These are phyloP conservation scores for Penicillium roqueforti DNA, from an alignment of 495 filamentous ascomycete species.

Conservation along the genomic window DNA sequence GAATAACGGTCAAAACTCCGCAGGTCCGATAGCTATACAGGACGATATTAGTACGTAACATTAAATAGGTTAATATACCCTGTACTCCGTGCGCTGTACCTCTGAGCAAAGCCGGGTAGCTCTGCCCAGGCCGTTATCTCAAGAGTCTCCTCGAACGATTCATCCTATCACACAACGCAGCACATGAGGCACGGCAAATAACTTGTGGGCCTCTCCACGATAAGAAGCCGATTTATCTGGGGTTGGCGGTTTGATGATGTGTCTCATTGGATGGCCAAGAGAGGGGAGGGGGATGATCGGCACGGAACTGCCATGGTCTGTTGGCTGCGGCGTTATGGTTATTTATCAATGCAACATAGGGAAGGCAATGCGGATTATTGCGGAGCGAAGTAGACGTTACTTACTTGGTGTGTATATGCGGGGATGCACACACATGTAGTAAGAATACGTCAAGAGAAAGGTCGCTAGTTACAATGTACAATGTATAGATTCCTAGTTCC, in stretches of 20 bases:
- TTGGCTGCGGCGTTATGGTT: not conserved
- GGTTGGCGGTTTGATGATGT: conserved; percentile 6
- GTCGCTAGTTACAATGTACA: not conserved
- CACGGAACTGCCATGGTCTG: not conserved
- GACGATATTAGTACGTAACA: not conserved
- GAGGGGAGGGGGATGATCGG: conserved; percentile 25
- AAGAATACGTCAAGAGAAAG: no score
- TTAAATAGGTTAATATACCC: not conserved
- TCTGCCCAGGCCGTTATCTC: not conserved
- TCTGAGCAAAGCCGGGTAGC: not conserved
- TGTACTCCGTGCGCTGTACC: not conserved
- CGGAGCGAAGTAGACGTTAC: no score
- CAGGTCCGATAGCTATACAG: not conserved
- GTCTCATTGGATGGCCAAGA: conserved; percentile 13
- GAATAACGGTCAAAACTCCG: not conserved
- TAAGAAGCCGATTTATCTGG: conserved; percentile 24
- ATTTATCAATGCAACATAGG: not conserved
- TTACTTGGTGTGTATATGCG: not conserved
- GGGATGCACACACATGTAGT: no score
- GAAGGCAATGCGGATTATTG: no score
- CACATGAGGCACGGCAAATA: not conserved
- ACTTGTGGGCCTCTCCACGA: conserved; percentile 20
- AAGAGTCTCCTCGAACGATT: not conserved
- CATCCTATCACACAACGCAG: conserved; percentile 15
- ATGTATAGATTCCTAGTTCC: not conserved